phyloP scores from a whole-genome alignment of 2,329 filamentous ascomycete genomes.

The Metarhizium sp. region DNA sequence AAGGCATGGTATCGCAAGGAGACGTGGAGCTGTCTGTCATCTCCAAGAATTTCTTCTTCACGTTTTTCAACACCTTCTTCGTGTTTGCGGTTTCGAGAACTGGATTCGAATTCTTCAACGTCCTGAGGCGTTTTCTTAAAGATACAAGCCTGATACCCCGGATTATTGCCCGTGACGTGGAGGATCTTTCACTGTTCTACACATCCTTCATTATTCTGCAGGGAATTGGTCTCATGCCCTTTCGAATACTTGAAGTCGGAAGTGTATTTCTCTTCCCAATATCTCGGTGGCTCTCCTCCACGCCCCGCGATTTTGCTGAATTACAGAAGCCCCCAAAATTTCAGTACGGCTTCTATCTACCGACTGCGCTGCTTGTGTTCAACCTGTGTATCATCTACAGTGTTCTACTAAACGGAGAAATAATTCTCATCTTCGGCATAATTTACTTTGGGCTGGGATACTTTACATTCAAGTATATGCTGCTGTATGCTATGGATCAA shows the following conservation, averaged over 20 bases:
- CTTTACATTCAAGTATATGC: conserved; percentile 93
- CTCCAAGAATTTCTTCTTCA: conserved; percentile 99
- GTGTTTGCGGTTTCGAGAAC: conserved; percentile 86
- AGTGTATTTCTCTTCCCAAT: conserved; percentile 78
- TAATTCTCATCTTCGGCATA: conserved; percentile 72
- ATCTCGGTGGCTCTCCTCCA: conserved; percentile 67
- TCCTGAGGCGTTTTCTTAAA: conserved; percentile 63
- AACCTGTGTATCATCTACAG: conserved; percentile 96
- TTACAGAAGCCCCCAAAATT: conserved; percentile 76
- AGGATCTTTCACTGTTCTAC: conserved; percentile 73
- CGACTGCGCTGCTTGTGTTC: conserved; percentile 84
- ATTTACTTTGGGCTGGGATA: conserved; percentile 77
- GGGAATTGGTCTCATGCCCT: conserved; percentile 85
- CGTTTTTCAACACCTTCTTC: conserved; percentile 97
- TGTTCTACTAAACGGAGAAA: conserved; percentile 68
- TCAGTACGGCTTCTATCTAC: conserved; percentile 92
- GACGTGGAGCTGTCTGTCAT: conserved; percentile 92
- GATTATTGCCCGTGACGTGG: conserved; percentile 66
- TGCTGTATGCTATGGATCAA: conserved; percentile 97
- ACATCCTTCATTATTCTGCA: conserved; percentile 91
- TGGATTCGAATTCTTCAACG: conserved; percentile 63
- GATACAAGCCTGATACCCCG: conserved; percentile 73
- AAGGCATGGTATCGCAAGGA: conserved; percentile 91
- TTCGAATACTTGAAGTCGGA: conserved; percentile 84
- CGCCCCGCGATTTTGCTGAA: conserved; percentile 81